Evolutionary conservation across 2,329 filamentous ascomycete species (phyloP).

Genomic region (Hymenoscyphus fructigenus): DNA sequence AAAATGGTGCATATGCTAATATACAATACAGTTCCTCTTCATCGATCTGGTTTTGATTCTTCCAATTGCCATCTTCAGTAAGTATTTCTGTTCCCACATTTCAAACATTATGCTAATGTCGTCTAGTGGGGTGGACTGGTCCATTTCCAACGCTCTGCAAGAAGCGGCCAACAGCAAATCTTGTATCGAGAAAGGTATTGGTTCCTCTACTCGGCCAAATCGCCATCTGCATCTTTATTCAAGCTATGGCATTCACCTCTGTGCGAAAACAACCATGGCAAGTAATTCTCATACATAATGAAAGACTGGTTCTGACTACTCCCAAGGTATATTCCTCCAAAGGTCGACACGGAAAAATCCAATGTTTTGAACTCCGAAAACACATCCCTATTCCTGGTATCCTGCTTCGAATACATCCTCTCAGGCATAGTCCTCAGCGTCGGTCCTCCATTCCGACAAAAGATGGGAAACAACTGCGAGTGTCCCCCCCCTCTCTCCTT

Average conservation of each 20-base stretch:
- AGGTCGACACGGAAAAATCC: slow-evolving; percentile 72
- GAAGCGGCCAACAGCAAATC: slow-evolving; percentile 86
- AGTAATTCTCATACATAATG: slow-evolving; percentile 21
- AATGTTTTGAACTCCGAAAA: slow-evolving; percentile 94
- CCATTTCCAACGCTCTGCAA: slow-evolving; percentile 73
- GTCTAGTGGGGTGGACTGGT: slow-evolving; percentile 92
- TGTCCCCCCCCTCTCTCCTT: slow-evolving; percentile 19
- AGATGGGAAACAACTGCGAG: slow-evolving; percentile 76
- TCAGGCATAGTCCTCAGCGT: slow-evolving; percentile 86
- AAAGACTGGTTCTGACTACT: background rate
- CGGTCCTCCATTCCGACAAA: slow-evolving; percentile 85
- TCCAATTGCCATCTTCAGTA: slow-evolving; percentile 92
- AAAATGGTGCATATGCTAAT: background rate
- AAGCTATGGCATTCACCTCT: slow-evolving; percentile 69
- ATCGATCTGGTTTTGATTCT: slow-evolving; percentile 92
- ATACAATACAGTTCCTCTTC: slow-evolving; percentile 68
- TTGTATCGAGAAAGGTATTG: slow-evolving; percentile 90
- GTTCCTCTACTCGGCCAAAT: slow-evolving; percentile 90
- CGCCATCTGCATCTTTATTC: slow-evolving; percentile 72
- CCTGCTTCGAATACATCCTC: slow-evolving; percentile 93
- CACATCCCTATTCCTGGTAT: slow-evolving; percentile 83
- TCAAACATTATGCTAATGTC: slow-evolving; percentile 35
- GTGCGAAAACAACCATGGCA: slow-evolving; percentile 81
- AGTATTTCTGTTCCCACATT: slow-evolving; percentile 34
- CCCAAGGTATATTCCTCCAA: slow-evolving; percentile 72